Percentiles rank a stretch among this genome's conserved stretches.
phyloP scores from a whole-genome alignment of 2,329 filamentous ascomycete species.

The Diaporthe humulicola region DNA sequence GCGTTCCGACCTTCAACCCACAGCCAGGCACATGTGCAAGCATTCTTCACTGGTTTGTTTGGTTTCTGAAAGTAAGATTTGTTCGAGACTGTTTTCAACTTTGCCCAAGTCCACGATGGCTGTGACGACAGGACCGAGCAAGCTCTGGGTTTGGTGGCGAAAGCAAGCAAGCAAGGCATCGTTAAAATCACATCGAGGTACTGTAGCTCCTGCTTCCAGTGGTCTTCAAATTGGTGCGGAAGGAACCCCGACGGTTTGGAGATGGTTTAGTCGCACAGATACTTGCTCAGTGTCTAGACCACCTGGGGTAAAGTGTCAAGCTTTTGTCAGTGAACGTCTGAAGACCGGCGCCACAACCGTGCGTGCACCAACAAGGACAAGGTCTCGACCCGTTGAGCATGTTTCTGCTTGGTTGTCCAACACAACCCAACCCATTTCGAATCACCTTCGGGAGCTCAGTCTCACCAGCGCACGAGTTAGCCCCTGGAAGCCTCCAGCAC shows the following conservation, averaged over 20 bases:
- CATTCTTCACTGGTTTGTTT: not conserved
- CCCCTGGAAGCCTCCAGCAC: not conserved
- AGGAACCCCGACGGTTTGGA: not conserved
- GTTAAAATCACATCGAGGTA: not conserved
- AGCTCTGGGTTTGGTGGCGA: not conserved
- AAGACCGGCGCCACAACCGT: constrained; percentile 28
- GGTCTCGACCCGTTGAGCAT: constrained; percentile 34
- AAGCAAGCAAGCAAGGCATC: not conserved
- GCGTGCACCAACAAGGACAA: constrained; percentile 28
- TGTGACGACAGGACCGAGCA: not conserved
- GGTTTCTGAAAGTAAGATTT: not conserved
- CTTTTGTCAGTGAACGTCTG: constrained; percentile 17
- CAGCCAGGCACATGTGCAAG: not conserved
- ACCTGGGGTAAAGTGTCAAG: constrained; percentile 21
- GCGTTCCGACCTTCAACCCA: not conserved
- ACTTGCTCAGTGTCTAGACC: constrained; percentile 38
- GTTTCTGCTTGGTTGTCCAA: constrained; percentile 29
- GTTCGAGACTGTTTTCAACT: constrained; percentile 5
- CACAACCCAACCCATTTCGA: not conserved
- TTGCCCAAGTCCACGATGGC: not conserved
- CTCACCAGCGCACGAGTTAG: constrained; percentile 14
- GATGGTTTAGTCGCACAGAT: constrained; percentile 31
- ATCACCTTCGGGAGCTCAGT: not conserved
- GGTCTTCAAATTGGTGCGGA: not conserved
- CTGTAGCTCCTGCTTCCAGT: not conserved